phyloP scores from a whole-genome alignment of 1,284 basidiomycete species.

The Entoloma clypeatum region DNA sequence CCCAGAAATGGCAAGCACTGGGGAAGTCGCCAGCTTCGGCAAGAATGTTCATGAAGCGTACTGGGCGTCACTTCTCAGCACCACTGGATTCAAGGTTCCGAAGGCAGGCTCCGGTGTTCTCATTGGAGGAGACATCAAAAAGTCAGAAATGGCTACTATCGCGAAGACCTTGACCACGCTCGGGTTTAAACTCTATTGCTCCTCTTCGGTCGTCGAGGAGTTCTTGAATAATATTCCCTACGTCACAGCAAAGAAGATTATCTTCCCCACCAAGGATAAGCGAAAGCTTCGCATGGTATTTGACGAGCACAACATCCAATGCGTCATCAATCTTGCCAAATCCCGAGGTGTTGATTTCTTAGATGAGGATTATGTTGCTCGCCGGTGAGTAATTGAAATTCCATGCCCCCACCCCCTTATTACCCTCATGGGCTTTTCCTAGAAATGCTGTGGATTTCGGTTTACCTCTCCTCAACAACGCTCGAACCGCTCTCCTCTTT shows the following conservation, averaged over 20 bases:
- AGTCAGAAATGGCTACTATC: constrained; percentile 79
- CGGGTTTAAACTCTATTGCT: constrained; percentile 92
- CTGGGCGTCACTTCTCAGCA: constrained; percentile 88
- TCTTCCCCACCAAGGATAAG: constrained; percentile 98
- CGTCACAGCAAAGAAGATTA: constrained; percentile 81
- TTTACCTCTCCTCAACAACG: constrained; percentile 87
- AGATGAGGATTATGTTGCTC: constrained; percentile 97
- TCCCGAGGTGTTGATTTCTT: constrained; percentile 73
- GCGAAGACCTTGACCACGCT: constrained; percentile 75
- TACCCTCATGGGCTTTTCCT: constrained; percentile 12
- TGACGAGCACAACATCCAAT: constrained; percentile 94
- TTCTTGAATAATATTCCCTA: constrained; percentile 83
- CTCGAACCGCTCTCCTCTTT: constrained; percentile 85
- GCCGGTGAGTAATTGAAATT: constrained; percentile 49
- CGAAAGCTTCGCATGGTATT: constrained; percentile 90
- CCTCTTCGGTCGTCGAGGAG: constrained; percentile 76
- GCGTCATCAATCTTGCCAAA: constrained; percentile 92
- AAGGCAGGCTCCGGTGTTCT: constrained; percentile 79
- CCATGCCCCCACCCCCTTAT: constrained; percentile 8
- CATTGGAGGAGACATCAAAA: constrained; percentile 80
- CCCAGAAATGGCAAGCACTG: constrained; percentile 96
- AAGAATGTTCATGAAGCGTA: constrained; percentile 95
- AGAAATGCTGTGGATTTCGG: constrained; percentile 94
- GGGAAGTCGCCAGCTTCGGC: constrained; percentile 98
- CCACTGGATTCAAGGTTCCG: constrained; percentile 90